phyloP scores from a whole-genome alignment of 2,329 filamentous ascomycete genomes.

The Paecilomyces formosus region DNA sequence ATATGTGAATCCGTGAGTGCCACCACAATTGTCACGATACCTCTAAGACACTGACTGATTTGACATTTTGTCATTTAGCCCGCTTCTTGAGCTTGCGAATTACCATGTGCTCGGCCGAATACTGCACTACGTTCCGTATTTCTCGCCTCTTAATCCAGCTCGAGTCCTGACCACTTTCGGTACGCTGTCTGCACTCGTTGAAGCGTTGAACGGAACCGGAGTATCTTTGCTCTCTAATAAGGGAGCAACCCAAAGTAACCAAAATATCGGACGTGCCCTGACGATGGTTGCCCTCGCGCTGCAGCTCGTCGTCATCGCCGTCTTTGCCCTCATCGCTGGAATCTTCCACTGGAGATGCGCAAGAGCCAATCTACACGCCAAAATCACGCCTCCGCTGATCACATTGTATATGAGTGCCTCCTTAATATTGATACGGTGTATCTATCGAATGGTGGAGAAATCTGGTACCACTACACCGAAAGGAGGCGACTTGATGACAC shows the following conservation, averaged over 20 bases:
- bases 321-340: slow-evolving; percentile 41
- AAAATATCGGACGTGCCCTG: slow-evolving; percentile 37
- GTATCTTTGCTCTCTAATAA: slow-evolving; percentile 40
- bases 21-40: background rate
- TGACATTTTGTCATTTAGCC: slow-evolving; percentile 27
- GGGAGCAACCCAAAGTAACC: slow-evolving; percentile 23
- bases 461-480: slow-evolving; percentile 40
- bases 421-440: background rate
- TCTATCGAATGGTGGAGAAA: slow-evolving; percentile 34
- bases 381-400: slow-evolving; percentile 25
- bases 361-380: slow-evolving; percentile 29
- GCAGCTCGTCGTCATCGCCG: slow-evolving; percentile 43
- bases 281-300: slow-evolving; percentile 45
- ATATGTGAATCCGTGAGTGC: slow-evolving; percentile 28
- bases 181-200: slow-evolving; percentile 41
- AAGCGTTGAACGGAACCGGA: slow-evolving; percentile 45
- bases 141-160: slow-evolving; percentile 45
- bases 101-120: slow-evolving; percentile 55
- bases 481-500: slow-evolving; percentile 22
- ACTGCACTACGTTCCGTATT: slow-evolving; percentile 55
- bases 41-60: background rate
- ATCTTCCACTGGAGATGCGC: slow-evolving; percentile 40
- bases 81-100: slow-evolving; percentile 54
- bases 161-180: slow-evolving; percentile 42
- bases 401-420: background rate